Base-by-base conservation (phyloP, 768 basidiomycete genomes). In the Holtermanniella nyarrowii region DNA sequence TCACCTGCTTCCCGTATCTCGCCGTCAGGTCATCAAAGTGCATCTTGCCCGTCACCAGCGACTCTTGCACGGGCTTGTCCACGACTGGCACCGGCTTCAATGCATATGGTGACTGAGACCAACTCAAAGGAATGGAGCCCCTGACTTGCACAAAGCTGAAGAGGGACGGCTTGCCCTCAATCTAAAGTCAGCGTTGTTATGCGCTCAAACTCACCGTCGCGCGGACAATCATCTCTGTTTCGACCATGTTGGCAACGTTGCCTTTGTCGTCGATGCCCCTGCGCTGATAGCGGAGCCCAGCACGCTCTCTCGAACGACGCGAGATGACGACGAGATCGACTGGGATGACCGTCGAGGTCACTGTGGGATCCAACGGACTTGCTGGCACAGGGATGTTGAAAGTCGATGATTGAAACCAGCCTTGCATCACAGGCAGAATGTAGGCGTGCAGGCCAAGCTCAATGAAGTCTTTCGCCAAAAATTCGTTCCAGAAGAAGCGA, bases 401-500 rank as follows among this genome's bases (percentile, higher is more conserved):
- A 11, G 78, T 75, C 0, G 88, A 73, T 3, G 81, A 74, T 66
- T 93, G 90, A 62, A 84, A 86, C 74, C 83, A 86, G 10, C 93
- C 93, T 74, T 96, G 90, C 79, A 95, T 85, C 49, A 97, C 80
- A 1, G 93, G 90, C 22, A 95, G 74, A 37, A 91, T 79, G 60
- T 86, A 96, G 7, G 82, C 77, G 71, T 95, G 86, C 41, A 89
- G 71, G 81, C 90, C 89, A 42, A 83, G 83, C 55, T 96, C 88
- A 37, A 88, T 75, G 58, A 99, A 84, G 1, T 86, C 83, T 58
- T 84, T 84, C 23, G 80, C 77, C 52, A 97, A 77, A 77, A 81
- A 82, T 61, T 89, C 86, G 63, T 97, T 99, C 88, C 90, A 97
- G 86, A 90, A 97, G 69, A 88, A 97, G 41, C 85, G 83, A 44